Conservation (phyloP, 805 yeast genomes). For the Nakazawaea pomicola region DNA sequence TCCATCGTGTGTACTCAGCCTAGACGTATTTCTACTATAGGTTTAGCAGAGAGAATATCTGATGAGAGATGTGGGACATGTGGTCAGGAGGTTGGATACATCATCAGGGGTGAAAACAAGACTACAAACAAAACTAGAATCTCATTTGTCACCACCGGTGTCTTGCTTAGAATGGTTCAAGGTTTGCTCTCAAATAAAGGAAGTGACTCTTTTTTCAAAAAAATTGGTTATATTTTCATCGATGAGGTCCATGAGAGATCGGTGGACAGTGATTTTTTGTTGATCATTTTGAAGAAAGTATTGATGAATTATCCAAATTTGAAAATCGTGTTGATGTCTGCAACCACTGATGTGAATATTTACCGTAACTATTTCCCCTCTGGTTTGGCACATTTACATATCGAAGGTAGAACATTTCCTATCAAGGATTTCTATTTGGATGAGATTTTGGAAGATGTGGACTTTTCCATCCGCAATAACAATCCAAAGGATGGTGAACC, state of each 20-base stretch:
- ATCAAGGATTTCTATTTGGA: slow-evolving; percentile 75
- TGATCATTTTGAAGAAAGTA: slow-evolving; percentile 69
- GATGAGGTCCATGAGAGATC: slow-evolving; percentile 98
- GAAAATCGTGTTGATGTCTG: slow-evolving; percentile 84
- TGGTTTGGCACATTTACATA: slow-evolving; percentile 62
- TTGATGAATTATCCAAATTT: slow-evolving; percentile 45
- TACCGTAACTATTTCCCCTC: slow-evolving; percentile 63
- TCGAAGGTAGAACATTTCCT: slow-evolving; percentile 92
- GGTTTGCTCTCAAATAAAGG: slow-evolving; percentile 26
- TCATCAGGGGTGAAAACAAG: slow-evolving; percentile 85
- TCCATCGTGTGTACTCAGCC: slow-evolving; percentile 90
- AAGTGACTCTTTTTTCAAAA: slow-evolving; percentile 36
- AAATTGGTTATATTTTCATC: slow-evolving; percentile 67
- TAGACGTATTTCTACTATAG: slow-evolving; percentile 91
- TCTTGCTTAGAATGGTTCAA: slow-evolving; percentile 80
- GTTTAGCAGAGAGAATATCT: slow-evolving; percentile 88
- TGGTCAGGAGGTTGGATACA: slow-evolving; percentile 82
- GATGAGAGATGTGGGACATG: slow-evolving; percentile 64
- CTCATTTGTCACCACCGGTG: slow-evolving; percentile 92
- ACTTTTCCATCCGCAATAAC: slow-evolving; percentile 43
- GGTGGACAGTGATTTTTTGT: slow-evolving; percentile 79
- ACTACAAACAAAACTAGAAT: slow-evolving; percentile 59
- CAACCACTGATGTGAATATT: slow-evolving; percentile 72
- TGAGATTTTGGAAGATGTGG: slow-evolving; percentile 49
- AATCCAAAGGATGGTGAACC: slow-evolving; percentile 23